Base-by-base conservation (phyloP, 805 yeast species). In the Hermanozyma aechmeae region DNA sequence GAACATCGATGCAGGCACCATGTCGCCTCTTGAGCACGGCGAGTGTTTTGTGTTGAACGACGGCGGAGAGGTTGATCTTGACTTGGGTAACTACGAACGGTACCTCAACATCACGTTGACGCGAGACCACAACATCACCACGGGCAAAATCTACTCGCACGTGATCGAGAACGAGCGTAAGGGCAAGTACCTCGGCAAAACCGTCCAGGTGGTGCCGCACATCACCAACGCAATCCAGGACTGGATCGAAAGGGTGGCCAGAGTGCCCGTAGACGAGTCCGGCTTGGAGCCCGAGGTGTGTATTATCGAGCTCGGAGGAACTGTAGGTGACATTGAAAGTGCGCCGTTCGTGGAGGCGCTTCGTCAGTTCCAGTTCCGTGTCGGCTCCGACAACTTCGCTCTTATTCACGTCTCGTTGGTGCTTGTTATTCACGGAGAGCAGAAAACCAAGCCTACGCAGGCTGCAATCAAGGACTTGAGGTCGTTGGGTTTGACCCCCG, bases 171-270 rank as follows among this genome's bases (percentile, higher is more conserved):
- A 73, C 47, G 98, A 89, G 62, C 78, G 99, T 64, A 83, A 75
- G 38, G 99, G 99, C 51, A 97, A 89, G 58, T 92, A 92, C 51
- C 69, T 92, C 50, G 99, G 99, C 47, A 92, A 92, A 53, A 92
- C 99, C n/a, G 99, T 92, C 28, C 99, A 92, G 65, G 95, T 92
- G 44, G 99, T 92, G 45, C 99, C 99, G 24, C 99, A 92, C 56
- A 71, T 92, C 43, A 92, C 99, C 40, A 83, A 81, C 46, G 96
- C 95, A 16, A 92, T 92, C 51, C 99, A 92, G 65, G 96, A 87
- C 42, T 92, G 99, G 99, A 80, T 92, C 44, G 97, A 92, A 66
- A 70, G 82, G 37, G 97, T 92, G 27, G 73, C 96, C 25, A 74
- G 68, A 42, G 71, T 89, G 34, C 96, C 98, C 12, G 99, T 92